These are phyloP conservation scores for Arthrinium puccinioides DNA, from an alignment of 2,329 filamentous ascomycete genomes.

Conservation along the genomic window DNA sequence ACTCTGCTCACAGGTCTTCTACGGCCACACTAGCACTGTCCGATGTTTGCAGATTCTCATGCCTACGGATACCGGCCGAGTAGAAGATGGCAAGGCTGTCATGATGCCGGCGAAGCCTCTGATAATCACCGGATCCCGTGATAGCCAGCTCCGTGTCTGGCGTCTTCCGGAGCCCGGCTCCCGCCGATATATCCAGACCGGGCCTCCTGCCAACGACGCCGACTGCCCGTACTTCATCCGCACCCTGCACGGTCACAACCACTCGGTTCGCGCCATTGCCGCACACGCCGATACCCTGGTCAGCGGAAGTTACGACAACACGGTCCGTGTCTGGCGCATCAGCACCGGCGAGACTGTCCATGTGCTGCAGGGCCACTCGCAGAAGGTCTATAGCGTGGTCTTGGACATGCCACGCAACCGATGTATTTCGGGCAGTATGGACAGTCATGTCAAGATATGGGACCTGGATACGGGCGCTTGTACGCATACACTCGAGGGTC, in stretches of 20 bases:
- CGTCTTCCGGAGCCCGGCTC: conserved; percentile 78
- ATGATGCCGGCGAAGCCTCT: conserved; percentile 92
- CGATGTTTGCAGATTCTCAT: conserved; percentile 91
- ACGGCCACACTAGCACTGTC: conserved; percentile 95
- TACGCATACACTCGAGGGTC: conserved; percentile 85
- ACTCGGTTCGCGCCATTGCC: conserved; percentile 93
- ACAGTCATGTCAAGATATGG: conserved; percentile 97
- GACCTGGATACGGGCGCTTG: conserved; percentile 80
- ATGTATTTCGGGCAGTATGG: conserved; percentile 98
- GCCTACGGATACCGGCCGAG: conserved; percentile 69
- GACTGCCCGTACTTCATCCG: conserved; percentile 95
- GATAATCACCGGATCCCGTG: conserved; percentile 94
- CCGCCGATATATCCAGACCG: conserved; percentile 69
- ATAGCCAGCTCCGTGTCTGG: conserved; percentile 93
- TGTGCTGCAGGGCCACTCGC: conserved; percentile 74
- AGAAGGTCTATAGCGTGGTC: conserved; percentile 97
- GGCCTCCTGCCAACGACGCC: conserved; percentile 62
- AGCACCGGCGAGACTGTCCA: conserved; percentile 87
- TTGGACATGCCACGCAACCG: conserved; percentile 85
- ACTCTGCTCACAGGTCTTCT: conserved; percentile 89
- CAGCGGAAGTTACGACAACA: conserved; percentile 93
- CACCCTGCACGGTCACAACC: conserved; percentile 75
- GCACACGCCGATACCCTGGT: conserved; percentile 94
- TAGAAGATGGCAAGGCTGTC: conserved; percentile 63
- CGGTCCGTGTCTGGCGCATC: conserved; percentile 93